Conservation (phyloP, 768 basidiomycete species). For the Tephrocybe sp. region DNA sequence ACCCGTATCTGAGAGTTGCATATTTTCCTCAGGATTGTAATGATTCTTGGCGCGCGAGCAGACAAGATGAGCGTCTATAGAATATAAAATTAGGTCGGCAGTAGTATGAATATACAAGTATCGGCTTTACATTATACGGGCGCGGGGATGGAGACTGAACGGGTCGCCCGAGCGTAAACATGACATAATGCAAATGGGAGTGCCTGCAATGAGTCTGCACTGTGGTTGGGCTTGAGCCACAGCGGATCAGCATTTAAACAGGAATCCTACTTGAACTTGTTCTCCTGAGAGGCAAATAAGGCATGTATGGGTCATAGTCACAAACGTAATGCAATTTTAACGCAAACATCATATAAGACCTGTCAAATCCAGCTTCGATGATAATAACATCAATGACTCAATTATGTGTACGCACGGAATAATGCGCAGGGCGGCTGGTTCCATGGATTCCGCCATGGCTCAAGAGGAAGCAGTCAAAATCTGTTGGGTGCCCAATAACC, state of each 20-base stretch:
- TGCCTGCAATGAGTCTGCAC: conserved; percentile 66
- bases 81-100: neutral
- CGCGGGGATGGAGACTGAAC: conserved; percentile 82
- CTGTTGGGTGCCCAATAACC: conserved; percentile 65
- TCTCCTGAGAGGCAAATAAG: conserved; percentile 36
- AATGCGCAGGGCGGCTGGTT: conserved; percentile 55
- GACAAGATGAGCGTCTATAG: conserved; percentile 73
- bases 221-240: conserved; percentile 19
- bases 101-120: neutral
- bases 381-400: neutral
- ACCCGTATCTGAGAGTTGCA: conserved; percentile 39
- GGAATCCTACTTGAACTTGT: conserved; percentile 51
- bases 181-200: conserved; percentile 75
- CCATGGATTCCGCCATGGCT: conserved; percentile 78
- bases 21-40: conserved; percentile 48
- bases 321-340: neutral
- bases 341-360: conserved; percentile 42
- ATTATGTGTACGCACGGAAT: conserved; percentile 35
- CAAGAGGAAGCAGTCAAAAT: conserved; percentile 77
- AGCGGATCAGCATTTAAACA: neutral
- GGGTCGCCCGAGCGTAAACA: conserved; percentile 77
- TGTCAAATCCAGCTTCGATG: conserved; percentile 10
- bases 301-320: neutral
- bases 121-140: conserved; percentile 72
- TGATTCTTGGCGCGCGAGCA: conserved; percentile 64